phyloP scores from a whole-genome alignment of 169 alveolate genomes.

The Plasmodium yoelii region DNA sequence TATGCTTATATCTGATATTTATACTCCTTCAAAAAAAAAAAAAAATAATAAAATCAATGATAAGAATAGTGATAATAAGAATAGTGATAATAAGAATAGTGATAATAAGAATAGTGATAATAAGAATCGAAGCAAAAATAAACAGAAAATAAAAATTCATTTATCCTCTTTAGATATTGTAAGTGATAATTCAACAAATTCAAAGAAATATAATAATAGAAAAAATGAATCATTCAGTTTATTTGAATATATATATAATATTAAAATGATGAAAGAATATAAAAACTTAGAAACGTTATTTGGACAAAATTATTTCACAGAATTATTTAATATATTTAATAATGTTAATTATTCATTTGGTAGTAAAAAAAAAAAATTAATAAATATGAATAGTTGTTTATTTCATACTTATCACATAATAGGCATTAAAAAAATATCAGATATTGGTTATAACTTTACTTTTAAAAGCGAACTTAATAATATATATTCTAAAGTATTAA shows the following conservation, averaged over 20 bases:
- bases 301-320: not conserved
- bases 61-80: not conserved
- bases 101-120: not conserved
- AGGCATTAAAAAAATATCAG: conserved; percentile 58
- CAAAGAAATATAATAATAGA: not conserved
- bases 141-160: conserved; percentile 46
- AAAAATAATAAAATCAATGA: not conserved
- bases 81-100: not conserved
- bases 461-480: conserved; percentile 68
- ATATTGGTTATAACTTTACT: conserved; percentile 44
- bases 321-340: conserved; percentile 39
- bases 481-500: conserved; percentile 65
- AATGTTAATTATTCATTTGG: conserved; percentile 62
- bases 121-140: not conserved
- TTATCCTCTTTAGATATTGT: conserved; percentile 21
- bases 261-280: conserved; percentile 68
- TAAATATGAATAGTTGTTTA: conserved; percentile 62
- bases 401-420: conserved; percentile 70
- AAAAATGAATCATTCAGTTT: conserved; percentile 26
- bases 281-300: conserved; percentile 21
- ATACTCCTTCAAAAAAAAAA: not conserved
- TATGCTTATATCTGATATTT: not conserved
- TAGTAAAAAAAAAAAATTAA: conserved; percentile 48
- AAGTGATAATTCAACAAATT: not conserved
- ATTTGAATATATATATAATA: conserved; percentile 54